phyloP scores from a whole-genome alignment of 1,284 basidiomycete species.

The Neolentinus lepideus region DNA sequence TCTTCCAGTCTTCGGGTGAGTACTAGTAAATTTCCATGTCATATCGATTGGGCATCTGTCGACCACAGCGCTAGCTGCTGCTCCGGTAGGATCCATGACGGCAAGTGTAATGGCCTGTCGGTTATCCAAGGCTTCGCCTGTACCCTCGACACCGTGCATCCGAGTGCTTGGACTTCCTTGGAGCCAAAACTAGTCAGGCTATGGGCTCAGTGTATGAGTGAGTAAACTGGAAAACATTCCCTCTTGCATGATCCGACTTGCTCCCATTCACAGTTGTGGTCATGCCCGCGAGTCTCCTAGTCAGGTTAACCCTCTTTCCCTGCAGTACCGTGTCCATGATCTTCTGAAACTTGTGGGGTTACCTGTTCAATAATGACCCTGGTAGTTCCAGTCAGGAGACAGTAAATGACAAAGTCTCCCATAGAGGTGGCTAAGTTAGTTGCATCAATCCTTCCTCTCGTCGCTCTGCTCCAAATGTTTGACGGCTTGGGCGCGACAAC shows the following conservation, averaged over 20 bases:
- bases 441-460: conserved; percentile 66
- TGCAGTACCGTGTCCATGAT: conserved; percentile 59
- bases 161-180: conserved; percentile 84
- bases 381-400: conserved; percentile 24
- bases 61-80: conserved; percentile 77
- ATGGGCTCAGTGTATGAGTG: conserved; percentile 86
- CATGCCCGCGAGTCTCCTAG: conserved; percentile 50
- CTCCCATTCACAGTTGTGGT: conserved; percentile 41
- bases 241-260: conserved; percentile 2
- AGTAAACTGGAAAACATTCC: conserved; percentile 16
- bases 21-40: conserved; percentile 37
- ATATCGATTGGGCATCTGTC: conserved; percentile 83
- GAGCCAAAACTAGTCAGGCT: conserved; percentile 82
- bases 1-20: conserved; percentile 59
- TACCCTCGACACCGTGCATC: conserved; percentile 85
- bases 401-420: not conserved
- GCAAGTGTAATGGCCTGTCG: conserved; percentile 64
- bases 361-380: conserved; percentile 81
- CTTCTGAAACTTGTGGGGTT: conserved; percentile 72
- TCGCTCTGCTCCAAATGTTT: conserved; percentile 76
- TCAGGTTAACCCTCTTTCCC: conserved; percentile 26
- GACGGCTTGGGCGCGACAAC: conserved; percentile 69
- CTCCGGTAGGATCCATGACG: conserved; percentile 85
- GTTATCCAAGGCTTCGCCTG: conserved; percentile 84
- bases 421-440: conserved; percentile 61